These are phyloP conservation scores for Cladophialophora yegresii DNA, from an alignment of 2,329 filamentous ascomycete species.

Conservation along the genomic window DNA sequence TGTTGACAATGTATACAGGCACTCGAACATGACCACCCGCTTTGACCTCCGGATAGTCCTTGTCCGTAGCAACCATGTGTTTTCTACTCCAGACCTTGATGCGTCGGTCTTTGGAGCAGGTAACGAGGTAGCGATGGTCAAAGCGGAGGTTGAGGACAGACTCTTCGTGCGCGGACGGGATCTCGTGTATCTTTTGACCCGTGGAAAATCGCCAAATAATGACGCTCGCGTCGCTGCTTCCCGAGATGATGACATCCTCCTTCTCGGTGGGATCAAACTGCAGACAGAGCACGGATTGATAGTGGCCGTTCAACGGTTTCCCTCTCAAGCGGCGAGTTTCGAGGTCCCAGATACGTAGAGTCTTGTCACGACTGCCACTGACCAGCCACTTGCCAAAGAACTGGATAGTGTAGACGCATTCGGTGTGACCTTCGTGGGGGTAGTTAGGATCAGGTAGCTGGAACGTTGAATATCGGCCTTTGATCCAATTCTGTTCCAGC, in stretches of 20 bases:
- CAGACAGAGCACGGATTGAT: slow-evolving; percentile 85
- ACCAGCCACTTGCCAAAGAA: slow-evolving; percentile 83
- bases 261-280: slow-evolving; percentile 88
- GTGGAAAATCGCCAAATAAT: slow-evolving; percentile 95
- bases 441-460: slow-evolving; percentile 83
- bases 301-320: slow-evolving; percentile 73
- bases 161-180: slow-evolving; percentile 77
- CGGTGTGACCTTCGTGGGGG: slow-evolving; percentile 78
- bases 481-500: slow-evolving; percentile 88
- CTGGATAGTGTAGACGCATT: slow-evolving; percentile 95
- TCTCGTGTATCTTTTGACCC: slow-evolving; percentile 74
- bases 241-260: slow-evolving; percentile 91
- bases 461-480: slow-evolving; percentile 79
- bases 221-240: slow-evolving; percentile 87
- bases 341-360: slow-evolving; percentile 87
- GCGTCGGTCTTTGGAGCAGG: slow-evolving; percentile 94
- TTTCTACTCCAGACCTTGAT: slow-evolving; percentile 94
- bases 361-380: slow-evolving; percentile 86
- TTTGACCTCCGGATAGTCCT: slow-evolving; percentile 47
- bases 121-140: slow-evolving; percentile 86
- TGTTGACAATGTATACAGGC: slow-evolving; percentile 59
- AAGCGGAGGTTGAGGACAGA: slow-evolving; percentile 93
- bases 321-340: slow-evolving; percentile 75
- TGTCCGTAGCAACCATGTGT: slow-evolving; percentile 56
- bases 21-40: slow-evolving; percentile 42